phyloP scores from a whole-genome alignment of 768 basidiomycete species.

The Mycena rebaudengoi region DNA sequence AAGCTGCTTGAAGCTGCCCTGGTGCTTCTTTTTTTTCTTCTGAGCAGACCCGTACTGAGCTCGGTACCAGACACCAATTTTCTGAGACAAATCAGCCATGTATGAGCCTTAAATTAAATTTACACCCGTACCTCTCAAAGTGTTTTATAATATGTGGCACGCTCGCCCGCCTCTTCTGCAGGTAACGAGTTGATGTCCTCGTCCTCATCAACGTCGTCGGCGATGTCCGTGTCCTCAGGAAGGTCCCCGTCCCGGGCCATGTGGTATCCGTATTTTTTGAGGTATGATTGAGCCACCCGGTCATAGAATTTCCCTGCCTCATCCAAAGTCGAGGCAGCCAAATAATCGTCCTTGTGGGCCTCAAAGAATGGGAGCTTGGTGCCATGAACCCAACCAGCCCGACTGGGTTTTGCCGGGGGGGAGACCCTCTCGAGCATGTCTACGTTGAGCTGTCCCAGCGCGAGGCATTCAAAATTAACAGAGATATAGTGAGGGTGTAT shows the following conservation, averaged over 20 bases:
- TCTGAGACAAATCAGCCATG: neutral
- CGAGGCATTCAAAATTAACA: too few species aligned
- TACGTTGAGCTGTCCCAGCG: neutral
- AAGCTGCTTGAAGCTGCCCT: neutral
- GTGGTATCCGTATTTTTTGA: neutral
- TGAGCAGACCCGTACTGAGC: neutral
- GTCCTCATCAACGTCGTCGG: neutral
- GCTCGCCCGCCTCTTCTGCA: neutral
- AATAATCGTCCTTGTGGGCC: neutral
- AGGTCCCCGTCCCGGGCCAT: neutral
- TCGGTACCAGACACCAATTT: neutral
- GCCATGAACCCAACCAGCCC: slow-evolving; percentile 4
- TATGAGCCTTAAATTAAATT: too few species aligned
- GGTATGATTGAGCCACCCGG: neutral
- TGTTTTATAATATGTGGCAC: neutral
- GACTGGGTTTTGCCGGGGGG: neutral
- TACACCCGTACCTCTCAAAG: neutral
- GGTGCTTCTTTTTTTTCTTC: neutral
- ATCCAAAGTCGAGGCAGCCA: neutral
- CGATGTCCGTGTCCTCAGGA: neutral
- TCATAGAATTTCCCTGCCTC: neutral
- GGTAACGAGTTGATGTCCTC: neutral
- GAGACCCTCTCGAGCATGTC: neutral
- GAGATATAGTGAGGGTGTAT: too few species aligned
- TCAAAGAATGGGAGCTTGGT: neutral